Base-by-base conservation (phyloP, 805 yeast species). In the Hanseniaspora lachancei region DNA sequence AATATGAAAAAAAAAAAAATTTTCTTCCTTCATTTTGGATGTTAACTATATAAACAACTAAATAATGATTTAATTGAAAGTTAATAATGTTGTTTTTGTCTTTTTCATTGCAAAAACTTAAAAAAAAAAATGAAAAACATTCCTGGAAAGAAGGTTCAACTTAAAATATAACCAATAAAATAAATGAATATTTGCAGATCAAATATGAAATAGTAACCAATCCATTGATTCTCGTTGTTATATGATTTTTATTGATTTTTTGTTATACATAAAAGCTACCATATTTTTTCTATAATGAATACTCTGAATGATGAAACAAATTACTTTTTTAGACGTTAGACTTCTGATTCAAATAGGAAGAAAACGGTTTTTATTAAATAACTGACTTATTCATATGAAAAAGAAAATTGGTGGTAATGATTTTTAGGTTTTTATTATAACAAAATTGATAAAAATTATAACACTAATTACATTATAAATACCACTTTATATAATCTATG, bases 311-410 rank as follows among this genome's bases (percentile, higher is more conserved):
- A 66, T 66, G 67, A 66, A 61, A 62, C 57, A 51, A 47, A 62
- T 63, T 60, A 54, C 56, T 60, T 44, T 27, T 61, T 65, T 59
- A 66, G 71, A 68, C 71, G 71, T 68, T 68, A 68, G 71, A 68
- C 70, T 67, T 67, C 71, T 64, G 71, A 68, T 59, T 47, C 44
- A 49, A 42, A 48, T 20, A 57, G 64, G 69, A 66, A 66, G 69
- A 66, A 38, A 66, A 49, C 57, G 57, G 50, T 48, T 35, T 42
- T 49, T 27, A 16, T 35, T 34, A 49, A 32, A 27, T 55, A 54
- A 49, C 23, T 40, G 24, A 23, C 13, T 20, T 7, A 27, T 42
- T 46, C 29, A 32, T 32, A 10, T 21, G 7, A 20, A 40, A 20
- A 36, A 36, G 20, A 36, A 36, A 36, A 40, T 15, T 15, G 24